These are phyloP conservation scores for Rhododendron molle DNA, from an alignment of 148 eudicot genomes.

Conservation along the genomic window DNA sequence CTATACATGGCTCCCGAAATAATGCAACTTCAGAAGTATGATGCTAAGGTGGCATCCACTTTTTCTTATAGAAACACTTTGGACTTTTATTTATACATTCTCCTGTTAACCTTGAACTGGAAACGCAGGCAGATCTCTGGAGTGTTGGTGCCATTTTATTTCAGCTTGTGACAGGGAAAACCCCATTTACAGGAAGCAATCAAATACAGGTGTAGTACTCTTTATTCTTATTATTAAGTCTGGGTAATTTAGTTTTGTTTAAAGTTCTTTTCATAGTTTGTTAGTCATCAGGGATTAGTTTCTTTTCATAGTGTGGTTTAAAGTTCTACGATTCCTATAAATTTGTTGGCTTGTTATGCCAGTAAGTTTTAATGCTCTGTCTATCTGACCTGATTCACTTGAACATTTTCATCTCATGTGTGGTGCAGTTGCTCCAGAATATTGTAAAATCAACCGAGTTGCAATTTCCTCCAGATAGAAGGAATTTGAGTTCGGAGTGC, in stretches of 20 bases:
- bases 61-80: conserved; percentile 4
- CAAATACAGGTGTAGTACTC: conserved; percentile 62
- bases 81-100: conserved; percentile 2
- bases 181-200: conserved; percentile 84
- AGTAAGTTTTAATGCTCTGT: background rate
- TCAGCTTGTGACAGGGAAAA: conserved; percentile 86
- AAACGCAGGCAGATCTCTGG: conserved; percentile 98
- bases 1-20: conserved; percentile 99
- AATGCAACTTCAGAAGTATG: conserved; percentile 93
- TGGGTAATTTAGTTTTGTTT: background rate
- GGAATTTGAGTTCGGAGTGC: conserved; percentile 63
- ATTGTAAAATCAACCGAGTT: conserved; percentile 72
- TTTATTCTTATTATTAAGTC: background rate
- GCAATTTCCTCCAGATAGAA: conserved; percentile 65
- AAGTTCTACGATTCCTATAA: background rate
- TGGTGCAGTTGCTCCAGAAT: conserved; percentile 80
- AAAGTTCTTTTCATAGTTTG: background rate
- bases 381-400: background rate
- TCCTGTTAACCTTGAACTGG: conserved; percentile 28
- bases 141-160: conserved; percentile 93
- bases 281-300: background rate
- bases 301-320: background rate
- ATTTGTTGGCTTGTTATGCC: background rate
- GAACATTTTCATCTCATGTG: conserved; percentile 8
- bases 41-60: conserved; percentile 74